Evolutionary conservation across 176 grass and related monocot genomes (phyloP).

Genomic region (Panicum miliaceum): DNA sequence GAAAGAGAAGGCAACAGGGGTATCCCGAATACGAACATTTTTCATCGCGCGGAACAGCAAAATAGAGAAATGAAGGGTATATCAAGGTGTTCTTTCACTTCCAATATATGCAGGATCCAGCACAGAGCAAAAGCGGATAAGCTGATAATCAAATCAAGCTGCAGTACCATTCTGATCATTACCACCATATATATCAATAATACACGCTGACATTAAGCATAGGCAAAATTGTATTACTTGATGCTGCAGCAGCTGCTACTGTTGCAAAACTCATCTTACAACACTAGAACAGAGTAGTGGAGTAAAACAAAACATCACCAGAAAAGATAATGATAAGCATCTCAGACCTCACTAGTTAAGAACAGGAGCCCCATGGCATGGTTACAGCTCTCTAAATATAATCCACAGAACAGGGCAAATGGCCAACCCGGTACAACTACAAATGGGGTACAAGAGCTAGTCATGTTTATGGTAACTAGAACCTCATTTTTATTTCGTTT

Average conservation of each 20-base stretch:
- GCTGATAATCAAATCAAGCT: neutral
- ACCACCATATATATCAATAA: neutral
- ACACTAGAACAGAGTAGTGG: neutral
- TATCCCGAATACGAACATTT: neutral
- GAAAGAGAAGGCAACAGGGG: too few species aligned
- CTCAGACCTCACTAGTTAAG: neutral
- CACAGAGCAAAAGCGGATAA: neutral
- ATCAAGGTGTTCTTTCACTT: neutral
- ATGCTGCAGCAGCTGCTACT: neutral
- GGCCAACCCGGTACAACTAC: conserved; percentile 32
- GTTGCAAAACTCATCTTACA: conserved; percentile 10
- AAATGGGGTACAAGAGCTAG: conserved; percentile 24
- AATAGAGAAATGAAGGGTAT: neutral
- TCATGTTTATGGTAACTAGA: conserved; percentile 2
- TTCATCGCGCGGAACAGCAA: neutral
- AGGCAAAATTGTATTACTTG: neutral
- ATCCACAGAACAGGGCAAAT: neutral
- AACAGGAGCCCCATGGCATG: neutral
- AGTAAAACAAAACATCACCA: conserved; percentile 1
- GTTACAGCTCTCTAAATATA: conserved; percentile 14
- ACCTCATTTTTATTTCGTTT: conserved; percentile 35
- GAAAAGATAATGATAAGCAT: neutral
- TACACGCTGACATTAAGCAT: neutral
- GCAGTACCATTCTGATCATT: neutral
- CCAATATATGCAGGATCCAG: neutral